Percentiles rank a stretch among this genome's conserved stretches.
Conservation (phyloP, 2,329 filamentous ascomycete genomes). For the Alternaria postmessia region DNA sequence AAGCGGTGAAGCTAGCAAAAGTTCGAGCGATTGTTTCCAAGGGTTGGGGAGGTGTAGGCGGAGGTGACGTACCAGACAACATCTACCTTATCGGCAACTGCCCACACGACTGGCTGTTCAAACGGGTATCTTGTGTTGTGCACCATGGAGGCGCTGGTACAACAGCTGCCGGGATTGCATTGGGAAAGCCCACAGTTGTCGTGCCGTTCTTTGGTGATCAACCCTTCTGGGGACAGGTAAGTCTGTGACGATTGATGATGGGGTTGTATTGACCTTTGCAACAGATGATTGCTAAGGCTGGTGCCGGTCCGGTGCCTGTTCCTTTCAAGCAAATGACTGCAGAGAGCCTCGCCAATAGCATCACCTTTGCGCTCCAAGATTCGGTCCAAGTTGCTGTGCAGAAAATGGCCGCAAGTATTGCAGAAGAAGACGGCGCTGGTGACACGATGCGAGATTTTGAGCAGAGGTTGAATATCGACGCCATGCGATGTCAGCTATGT, state of each 20-base stretch:
- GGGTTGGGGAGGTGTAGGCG: slow-evolving; percentile 60
- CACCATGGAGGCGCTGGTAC: slow-evolving; percentile 69
- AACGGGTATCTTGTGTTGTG: slow-evolving; percentile 63
- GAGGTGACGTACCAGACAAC: slow-evolving; percentile 42
- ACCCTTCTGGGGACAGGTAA: slow-evolving; percentile 59
- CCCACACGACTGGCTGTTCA: slow-evolving; percentile 67
- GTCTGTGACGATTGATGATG: neutral
- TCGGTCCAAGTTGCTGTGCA: slow-evolving; percentile 36
- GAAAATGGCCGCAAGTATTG: slow-evolving; percentile 27
- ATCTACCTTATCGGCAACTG: slow-evolving; percentile 62
- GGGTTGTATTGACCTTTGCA: neutral
- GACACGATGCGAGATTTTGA: slow-evolving; percentile 24
- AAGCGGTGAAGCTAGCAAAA: slow-evolving; percentile 52
- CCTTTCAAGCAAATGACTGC: slow-evolving; percentile 57
- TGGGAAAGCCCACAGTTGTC: slow-evolving; percentile 62
- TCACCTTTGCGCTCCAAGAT: slow-evolving; percentile 55
- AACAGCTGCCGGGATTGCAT: slow-evolving; percentile 62
- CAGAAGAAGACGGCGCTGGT: slow-evolving; percentile 25
- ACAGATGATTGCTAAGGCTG: slow-evolving; percentile 59
- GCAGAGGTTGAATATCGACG: slow-evolving; percentile 19
- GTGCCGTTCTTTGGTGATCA: slow-evolving; percentile 69
- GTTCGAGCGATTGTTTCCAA: slow-evolving; percentile 62
- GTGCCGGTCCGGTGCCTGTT: slow-evolving; percentile 60
- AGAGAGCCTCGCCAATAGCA: slow-evolving; percentile 56
- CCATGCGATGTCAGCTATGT: slow-evolving; percentile 31